These are phyloP conservation scores for Endothia cerciana DNA, from an alignment of 2,329 filamentous ascomycete species.

Conservation along the genomic window DNA sequence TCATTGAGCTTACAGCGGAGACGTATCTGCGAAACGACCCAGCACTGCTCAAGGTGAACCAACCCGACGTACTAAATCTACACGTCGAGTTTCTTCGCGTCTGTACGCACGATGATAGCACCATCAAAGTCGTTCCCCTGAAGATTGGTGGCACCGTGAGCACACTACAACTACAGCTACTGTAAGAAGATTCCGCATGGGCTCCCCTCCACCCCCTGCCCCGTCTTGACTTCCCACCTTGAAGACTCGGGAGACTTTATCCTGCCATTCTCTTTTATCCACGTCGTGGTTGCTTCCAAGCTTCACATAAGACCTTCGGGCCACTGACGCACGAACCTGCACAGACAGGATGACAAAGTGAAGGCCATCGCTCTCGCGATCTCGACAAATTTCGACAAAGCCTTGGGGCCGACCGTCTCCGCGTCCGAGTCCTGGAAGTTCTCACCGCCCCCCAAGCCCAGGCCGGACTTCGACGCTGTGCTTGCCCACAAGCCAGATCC, in stretches of 20 bases:
- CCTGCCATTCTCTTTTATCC: no score
- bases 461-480: conserved; percentile 33
- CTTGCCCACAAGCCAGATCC: conserved; percentile 29
- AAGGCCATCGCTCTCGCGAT: conserved; percentile 33
- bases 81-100: conserved; percentile 36
- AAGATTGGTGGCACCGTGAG: conserved; percentile 31
- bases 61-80: conserved; percentile 35
- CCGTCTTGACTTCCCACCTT: no score
- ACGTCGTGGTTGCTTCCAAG: no score
- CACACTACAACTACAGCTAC: conserved; percentile 34
- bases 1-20: conserved; percentile 32
- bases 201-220: no score
- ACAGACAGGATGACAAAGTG: conserved; percentile 26
- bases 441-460: conserved; percentile 32
- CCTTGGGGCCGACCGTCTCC: conserved; percentile 31
- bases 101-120: conserved; percentile 32
- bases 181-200: no score
- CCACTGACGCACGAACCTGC: neutral
- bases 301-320: no score
- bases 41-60: conserved; percentile 25
- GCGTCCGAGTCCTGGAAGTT: conserved; percentile 26
- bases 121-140: conserved; percentile 30
- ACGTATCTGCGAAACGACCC: conserved; percentile 32
- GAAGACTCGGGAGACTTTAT: no score
- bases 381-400: conserved; percentile 34